These are phyloP conservation scores for Coemansia sp. DNA, from an alignment of 192 early-diverging fungal genomes.

Conservation along the genomic window DNA sequence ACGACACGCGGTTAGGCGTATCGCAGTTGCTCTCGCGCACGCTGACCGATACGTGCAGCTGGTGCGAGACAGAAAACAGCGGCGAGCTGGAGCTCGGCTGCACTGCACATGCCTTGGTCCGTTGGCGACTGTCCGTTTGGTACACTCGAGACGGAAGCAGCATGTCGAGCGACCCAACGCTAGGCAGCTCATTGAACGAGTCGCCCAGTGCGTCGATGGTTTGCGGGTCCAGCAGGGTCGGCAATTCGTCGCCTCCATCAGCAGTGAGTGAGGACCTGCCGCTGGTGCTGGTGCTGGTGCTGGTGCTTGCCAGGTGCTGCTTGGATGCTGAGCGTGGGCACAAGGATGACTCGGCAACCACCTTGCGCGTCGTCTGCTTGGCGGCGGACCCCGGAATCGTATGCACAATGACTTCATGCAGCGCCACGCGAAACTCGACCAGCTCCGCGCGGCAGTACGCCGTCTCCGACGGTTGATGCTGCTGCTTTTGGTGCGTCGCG, in stretches of 20 bases:
- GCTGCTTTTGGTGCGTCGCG: conserved; percentile 4
- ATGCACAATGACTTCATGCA: conserved; percentile 30
- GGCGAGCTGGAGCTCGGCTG: conserved; percentile 35
- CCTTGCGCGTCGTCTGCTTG: conserved; percentile 11
- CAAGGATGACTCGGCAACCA: conserved; percentile 17
- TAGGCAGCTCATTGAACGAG: conserved; percentile 31
- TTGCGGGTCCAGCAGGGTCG: conserved; percentile 23
- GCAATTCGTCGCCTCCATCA: neutral
- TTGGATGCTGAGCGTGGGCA: conserved; percentile 9
- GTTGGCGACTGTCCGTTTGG: neutral
- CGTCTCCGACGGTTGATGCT: neutral
- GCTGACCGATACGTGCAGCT: conserved; percentile 16
- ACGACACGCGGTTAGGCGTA: conserved; percentile 11
- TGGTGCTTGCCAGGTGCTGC: neutral
- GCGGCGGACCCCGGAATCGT: conserved; percentile 15
- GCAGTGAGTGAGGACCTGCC: no score
- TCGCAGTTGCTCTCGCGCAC: conserved; percentile 22
- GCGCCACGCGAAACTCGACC: conserved; percentile 19
- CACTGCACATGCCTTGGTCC: neutral
- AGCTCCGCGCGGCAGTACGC: conserved; percentile 8
- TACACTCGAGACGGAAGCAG: conserved; percentile 2
- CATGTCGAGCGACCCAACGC: conserved; percentile 16
- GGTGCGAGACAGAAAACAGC: conserved; percentile 38
- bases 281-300: neutral
- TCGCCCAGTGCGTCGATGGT: conserved; percentile 41